phyloP scores from a whole-genome alignment of 768 basidiomycete genomes.

The Termitomyces sp. region DNA sequence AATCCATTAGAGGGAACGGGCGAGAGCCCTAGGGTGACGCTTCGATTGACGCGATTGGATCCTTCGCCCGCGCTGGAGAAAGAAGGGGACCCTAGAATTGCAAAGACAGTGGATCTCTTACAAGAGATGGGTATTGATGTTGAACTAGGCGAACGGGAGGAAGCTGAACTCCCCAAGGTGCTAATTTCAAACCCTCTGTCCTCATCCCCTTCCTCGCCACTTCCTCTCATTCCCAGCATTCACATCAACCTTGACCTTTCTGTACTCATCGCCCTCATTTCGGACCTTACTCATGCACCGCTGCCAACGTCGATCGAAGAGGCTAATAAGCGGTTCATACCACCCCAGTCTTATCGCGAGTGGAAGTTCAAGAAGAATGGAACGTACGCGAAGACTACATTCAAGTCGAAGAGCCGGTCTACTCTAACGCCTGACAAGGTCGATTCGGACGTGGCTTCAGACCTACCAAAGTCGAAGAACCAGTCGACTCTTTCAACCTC shows the following conservation, averaged over 20 bases:
- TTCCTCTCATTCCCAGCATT: conserved; percentile 42
- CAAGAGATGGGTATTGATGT: conserved; percentile 62
- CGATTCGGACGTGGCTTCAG: not conserved
- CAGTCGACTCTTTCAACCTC: conserved; percentile 9
- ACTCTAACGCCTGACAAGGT: conserved; percentile 3
- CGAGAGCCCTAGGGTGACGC: conserved; percentile 43
- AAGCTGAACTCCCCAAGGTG: conserved; percentile 18
- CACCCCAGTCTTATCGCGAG: conserved; percentile 50
- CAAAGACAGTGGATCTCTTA: conserved; percentile 52
- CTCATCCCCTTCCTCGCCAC: conserved; percentile 8
- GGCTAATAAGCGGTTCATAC: conserved; percentile 61
- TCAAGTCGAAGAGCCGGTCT: conserved; percentile 4
- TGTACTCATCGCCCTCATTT: conserved; percentile 78
- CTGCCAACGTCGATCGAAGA: conserved; percentile 56
- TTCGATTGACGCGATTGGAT: conserved; percentile 71
- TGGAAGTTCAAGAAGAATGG: conserved; percentile 47
- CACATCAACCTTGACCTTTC: conserved; percentile 82
- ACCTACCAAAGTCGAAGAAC: not conserved
- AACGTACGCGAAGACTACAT: conserved; percentile 16
- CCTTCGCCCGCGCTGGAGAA: conserved; percentile 28
- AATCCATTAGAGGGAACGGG: conserved; percentile 44
- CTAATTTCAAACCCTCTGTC: conserved; percentile 4
- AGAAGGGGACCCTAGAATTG: conserved; percentile 52
- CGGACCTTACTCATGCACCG: conserved; percentile 73
- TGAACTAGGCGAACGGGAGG: conserved; percentile 55